phyloP scores from a whole-genome alignment of 192 early-diverging fungal genomes.

The Thoreauomyces humboldtii region DNA sequence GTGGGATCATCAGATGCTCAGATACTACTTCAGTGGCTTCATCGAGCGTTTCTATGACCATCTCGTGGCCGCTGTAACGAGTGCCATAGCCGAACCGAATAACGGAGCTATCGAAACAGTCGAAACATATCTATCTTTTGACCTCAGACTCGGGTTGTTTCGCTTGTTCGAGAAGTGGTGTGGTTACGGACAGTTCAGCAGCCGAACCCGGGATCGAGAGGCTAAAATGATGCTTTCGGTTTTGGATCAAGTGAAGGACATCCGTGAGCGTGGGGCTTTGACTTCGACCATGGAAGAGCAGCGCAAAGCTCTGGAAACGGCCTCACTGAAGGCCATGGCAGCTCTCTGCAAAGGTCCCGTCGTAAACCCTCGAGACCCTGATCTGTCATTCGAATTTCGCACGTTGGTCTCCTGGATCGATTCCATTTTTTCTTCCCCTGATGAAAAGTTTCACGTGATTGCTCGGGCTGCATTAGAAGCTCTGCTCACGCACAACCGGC shows the following conservation, averaged over 20 bases:
- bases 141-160: slow-evolving; percentile 74
- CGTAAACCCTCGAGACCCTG: slow-evolving; percentile 17
- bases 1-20: slow-evolving; percentile 83
- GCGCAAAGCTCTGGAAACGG: slow-evolving; percentile 68
- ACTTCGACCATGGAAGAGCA: slow-evolving; percentile 75
- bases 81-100: neutral
- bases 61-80: slow-evolving; percentile 30
- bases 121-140: slow-evolving; percentile 63
- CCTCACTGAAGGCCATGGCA: slow-evolving; percentile 86
- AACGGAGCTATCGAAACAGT: neutral
- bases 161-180: slow-evolving; percentile 91
- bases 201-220: slow-evolving; percentile 59
- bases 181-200: slow-evolving; percentile 69
- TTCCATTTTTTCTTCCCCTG: slow-evolving; percentile 39
- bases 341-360: slow-evolving; percentile 66
- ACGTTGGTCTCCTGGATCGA: slow-evolving; percentile 43
- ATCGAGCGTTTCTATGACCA: slow-evolving; percentile 81
- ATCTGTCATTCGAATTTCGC: slow-evolving; percentile 36
- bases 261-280: slow-evolving; percentile 59
- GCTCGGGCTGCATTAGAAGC: slow-evolving; percentile 65
- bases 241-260: slow-evolving; percentile 72
- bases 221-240: slow-evolving; percentile 63
- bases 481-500: slow-evolving; percentile 55
- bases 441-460: slow-evolving; percentile 44
- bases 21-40: slow-evolving; percentile 86